Percentiles rank a stretch among this genome's conserved stretches.
Evolutionary conservation across 2,329 filamentous ascomycete genomes (phyloP).

Genomic region (Meredithiella fracta): DNA sequence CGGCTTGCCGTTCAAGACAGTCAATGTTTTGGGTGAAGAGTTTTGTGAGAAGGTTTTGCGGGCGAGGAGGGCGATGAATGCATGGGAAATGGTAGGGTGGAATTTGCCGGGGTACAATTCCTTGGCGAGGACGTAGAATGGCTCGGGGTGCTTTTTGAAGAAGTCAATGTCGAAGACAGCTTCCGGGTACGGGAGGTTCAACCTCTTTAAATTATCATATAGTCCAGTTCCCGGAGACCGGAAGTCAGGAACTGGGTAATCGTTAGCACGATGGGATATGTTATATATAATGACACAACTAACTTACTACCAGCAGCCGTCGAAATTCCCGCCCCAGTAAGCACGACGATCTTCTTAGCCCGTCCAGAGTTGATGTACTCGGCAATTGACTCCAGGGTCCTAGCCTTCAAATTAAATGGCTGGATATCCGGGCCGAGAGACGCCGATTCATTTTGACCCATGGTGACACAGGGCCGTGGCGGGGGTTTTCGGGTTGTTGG

Average conservation of each 20-base stretch:
- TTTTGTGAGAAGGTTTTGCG: slow-evolving; percentile 59
- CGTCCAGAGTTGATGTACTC: slow-evolving; percentile 57
- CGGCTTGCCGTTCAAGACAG: slow-evolving; percentile 75
- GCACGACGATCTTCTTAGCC: slow-evolving; percentile 59
- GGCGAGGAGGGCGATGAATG: slow-evolving; percentile 69
- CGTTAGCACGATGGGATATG: background rate
- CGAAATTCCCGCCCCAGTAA: slow-evolving; percentile 82
- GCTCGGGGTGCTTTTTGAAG: slow-evolving; percentile 67
- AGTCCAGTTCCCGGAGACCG: slow-evolving; percentile 82
- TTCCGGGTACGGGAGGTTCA: slow-evolving; percentile 77
- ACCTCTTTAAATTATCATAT: slow-evolving; percentile 75
- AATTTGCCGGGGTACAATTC: slow-evolving; percentile 87
- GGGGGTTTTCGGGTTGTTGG: no score
- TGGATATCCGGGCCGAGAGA: slow-evolving; percentile 43
- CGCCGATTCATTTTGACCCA: slow-evolving; percentile 74
- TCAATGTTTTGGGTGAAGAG: slow-evolving; percentile 98
- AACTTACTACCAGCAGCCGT: slow-evolving; percentile 48
- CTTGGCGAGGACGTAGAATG: slow-evolving; percentile 82
- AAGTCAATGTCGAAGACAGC: slow-evolving; percentile 88
- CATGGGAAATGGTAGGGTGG: slow-evolving; percentile 75
- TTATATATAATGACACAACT: background rate
- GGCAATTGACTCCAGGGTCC: slow-evolving; percentile 60
- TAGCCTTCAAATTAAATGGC: slow-evolving; percentile 48
- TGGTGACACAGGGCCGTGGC: slow-evolving; percentile 23
- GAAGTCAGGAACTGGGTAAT: slow-evolving; percentile 72